Percentiles rank a stretch among this genome's conserved stretches.
These are phyloP conservation scores for Chionographis japonica DNA, from an alignment of 106 monocot species.

Conservation along the genomic window DNA sequence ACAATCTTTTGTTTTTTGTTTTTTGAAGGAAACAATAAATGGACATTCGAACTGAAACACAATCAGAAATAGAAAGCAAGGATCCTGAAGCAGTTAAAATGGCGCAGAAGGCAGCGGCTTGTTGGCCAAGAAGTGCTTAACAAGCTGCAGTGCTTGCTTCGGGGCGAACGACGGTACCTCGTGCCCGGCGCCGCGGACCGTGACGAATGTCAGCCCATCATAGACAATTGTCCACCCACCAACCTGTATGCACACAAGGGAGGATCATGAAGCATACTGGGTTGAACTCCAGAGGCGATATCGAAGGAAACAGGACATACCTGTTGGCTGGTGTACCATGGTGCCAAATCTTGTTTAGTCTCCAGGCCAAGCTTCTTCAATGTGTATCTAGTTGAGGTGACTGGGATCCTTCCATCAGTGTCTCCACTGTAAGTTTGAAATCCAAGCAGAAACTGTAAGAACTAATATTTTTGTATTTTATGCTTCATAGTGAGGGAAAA, in stretches of 20 bases:
- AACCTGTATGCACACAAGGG: slow-evolving; percentile 15
- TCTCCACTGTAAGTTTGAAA: slow-evolving; percentile 14
- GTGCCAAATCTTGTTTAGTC: slow-evolving; percentile 7
- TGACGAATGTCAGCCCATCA: slow-evolving; percentile 32
- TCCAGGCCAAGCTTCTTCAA: slow-evolving; percentile 18
- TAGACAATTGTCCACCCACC: slow-evolving; percentile 30
- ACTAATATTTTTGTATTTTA: no score
- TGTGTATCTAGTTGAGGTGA: slow-evolving; percentile 26
- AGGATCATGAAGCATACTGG: not conserved
- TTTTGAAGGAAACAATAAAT: no score
- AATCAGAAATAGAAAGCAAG: no score
- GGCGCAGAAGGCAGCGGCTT: slow-evolving; percentile 7
- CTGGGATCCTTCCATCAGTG: slow-evolving; percentile 23
- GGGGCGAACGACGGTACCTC: slow-evolving; percentile 24
- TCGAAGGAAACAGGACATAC: not conserved
- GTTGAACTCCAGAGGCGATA: not conserved
- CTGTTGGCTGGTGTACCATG: slow-evolving; percentile 17
- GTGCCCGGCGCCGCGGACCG: slow-evolving; percentile 36
- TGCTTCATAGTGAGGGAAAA: no score
- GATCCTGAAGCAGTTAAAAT: slow-evolving; percentile 8
- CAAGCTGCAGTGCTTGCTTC: slow-evolving; percentile 7
- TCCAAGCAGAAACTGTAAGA: no score
- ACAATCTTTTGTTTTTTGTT: no score
- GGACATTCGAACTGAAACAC: no score
- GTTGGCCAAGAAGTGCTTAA: slow-evolving; percentile 22